These are phyloP conservation scores for Hondaea fermentalgiana DNA, from an alignment of 108 stramenopile genomes.

Conservation along the genomic window DNA sequence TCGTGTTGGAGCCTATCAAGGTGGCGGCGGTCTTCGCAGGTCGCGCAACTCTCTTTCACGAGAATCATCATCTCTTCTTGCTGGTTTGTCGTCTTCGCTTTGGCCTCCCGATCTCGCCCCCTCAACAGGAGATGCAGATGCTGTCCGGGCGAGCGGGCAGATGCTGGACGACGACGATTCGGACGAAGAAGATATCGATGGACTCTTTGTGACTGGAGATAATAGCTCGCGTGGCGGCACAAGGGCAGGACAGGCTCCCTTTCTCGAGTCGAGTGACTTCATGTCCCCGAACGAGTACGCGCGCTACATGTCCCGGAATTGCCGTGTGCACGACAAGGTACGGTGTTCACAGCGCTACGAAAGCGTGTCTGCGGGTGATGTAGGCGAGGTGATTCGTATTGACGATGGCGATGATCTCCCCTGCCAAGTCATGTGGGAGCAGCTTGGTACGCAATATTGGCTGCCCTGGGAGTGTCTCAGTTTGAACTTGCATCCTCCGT, in stretches of 20 bases:
- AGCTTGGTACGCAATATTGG: background rate
- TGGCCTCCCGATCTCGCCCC: too few relatives aligned
- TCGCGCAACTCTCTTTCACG: too few relatives aligned
- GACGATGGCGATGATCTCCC: slow-evolving; percentile 3
- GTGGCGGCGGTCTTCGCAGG: too few relatives aligned
- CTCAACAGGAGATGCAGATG: too few relatives aligned
- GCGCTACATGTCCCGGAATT: background rate
- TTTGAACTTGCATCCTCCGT: background rate
- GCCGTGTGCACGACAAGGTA: background rate
- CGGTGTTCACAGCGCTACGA: slow-evolving; percentile 6
- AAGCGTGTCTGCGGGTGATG: background rate
- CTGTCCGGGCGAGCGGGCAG: too few relatives aligned
- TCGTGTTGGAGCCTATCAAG: too few relatives aligned
- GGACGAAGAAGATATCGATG: background rate
- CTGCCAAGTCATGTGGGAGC: slow-evolving; percentile 14
- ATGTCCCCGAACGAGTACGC: background rate
- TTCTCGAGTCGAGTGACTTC: background rate
- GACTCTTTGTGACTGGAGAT: background rate
- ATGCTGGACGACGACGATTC: background rate
- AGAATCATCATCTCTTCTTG: too few relatives aligned
- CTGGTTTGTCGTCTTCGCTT: too few relatives aligned
- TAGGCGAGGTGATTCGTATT: slow-evolving; percentile 4
- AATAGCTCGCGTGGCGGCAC: too few relatives aligned
- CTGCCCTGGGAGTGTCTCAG: slow-evolving; percentile 11
- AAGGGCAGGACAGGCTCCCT: background rate